Base-by-base conservation (phyloP, 768 basidiomycete genomes). In the Mycena crocata region DNA sequence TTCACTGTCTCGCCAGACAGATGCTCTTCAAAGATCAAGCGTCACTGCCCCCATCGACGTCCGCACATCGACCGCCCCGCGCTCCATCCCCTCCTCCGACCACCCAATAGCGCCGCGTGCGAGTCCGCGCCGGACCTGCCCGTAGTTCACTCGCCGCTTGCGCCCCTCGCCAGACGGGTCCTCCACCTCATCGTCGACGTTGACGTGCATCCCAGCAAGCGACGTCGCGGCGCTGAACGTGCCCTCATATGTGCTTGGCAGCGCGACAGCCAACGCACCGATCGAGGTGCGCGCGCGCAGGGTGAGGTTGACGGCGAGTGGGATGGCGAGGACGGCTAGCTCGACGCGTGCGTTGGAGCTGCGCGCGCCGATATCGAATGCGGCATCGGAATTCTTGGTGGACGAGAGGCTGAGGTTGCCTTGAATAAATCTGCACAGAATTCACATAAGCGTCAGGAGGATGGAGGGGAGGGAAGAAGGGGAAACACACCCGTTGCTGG, bases 101-200 rank as follows among this genome's bases (percentile, higher is more conserved):
- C 68, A 69, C 30, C 58, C 58, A 0, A 69, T 56, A 6, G 30
- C 13, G 17, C 63, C 68, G 10, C 8, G 9, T 40, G 30, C 13
- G 10, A 1, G 1, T 0, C 39, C 42, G 5, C 52, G 7, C 26
- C 42, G 2, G 14, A 57, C 42, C 15, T 17, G 1, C 13, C 39
- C 49, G 10, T 9, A 42, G 39, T 40, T 63, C 23, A 57, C 3
- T 8, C 17, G 23, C 8, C 68, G 60, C 51, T 32, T 34, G 2
- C 68, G 54, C 35, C 61, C 68, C 56, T 55, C 37, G 15, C 61
- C 60, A 42, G 55, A 9, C 7, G 64, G 64, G 32, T 70, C 68
- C 39, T 62, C 61, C 34, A 23, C 45, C 4, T 49, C 26, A 7
- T 44, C 44, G 44, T 57, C 48, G 21, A 66, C 9, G 17, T 2